These are phyloP conservation scores for Escallonia rubra DNA, from an alignment of 129 eudicot species.

Conservation along the genomic window DNA sequence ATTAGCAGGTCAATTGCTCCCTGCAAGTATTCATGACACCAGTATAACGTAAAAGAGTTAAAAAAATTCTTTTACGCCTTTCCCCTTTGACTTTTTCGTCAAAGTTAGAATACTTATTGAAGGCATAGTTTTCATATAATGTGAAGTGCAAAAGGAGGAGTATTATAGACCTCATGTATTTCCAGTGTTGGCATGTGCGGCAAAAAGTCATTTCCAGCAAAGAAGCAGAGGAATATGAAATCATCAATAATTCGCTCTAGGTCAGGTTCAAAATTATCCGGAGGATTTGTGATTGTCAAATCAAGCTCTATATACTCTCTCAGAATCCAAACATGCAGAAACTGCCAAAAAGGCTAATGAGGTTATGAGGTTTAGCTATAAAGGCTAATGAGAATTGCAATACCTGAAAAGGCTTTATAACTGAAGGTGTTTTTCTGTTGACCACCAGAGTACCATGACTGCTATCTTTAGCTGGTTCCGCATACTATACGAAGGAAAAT, in stretches of 20 bases:
- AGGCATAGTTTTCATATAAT: no score
- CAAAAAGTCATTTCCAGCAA: slow-evolving; percentile 62
- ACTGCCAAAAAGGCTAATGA: slow-evolving; percentile 23
- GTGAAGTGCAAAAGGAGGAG: no score
- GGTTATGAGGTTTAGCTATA: background rate
- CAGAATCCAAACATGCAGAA: slow-evolving; percentile 55
- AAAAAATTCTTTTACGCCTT: no score
- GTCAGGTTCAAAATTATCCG: slow-evolving; percentile 36
- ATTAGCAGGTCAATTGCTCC: slow-evolving; percentile 48
- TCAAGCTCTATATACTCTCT: slow-evolving; percentile 54
- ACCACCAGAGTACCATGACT: background rate
- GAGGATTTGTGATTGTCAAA: slow-evolving; percentile 15
- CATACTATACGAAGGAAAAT: no score
- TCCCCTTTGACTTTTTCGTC: no score
- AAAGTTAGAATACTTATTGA: no score
- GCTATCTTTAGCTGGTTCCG: no score
- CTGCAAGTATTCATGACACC: slow-evolving; percentile 25
- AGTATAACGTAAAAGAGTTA: no score
- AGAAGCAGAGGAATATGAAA: slow-evolving; percentile 57
- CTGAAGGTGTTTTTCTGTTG: slow-evolving; percentile 1
- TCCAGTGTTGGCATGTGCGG: slow-evolving; percentile 65
- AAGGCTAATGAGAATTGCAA: background rate
- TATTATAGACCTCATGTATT: slow-evolving; percentile 58
- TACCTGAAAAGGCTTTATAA: slow-evolving; percentile 37
- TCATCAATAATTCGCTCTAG: slow-evolving; percentile 51